Conservation (phyloP, 371 early-diverging fungal species). For the Synchytrium microbalum region DNA sequence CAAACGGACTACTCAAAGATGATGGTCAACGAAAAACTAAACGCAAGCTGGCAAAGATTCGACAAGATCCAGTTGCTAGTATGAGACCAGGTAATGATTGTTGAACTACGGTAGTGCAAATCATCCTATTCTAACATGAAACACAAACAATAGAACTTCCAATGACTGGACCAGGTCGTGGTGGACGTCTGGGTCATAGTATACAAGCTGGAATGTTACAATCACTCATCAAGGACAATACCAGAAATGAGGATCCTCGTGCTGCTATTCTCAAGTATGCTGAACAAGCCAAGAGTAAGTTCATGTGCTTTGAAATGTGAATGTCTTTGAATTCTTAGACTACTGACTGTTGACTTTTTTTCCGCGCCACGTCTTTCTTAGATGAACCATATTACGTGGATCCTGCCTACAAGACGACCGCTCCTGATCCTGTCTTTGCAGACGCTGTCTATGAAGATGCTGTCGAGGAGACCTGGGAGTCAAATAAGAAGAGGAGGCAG, state of each 20-base stretch:
- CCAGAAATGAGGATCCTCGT: constrained; percentile 86
- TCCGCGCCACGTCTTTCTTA: constrained; percentile 6
- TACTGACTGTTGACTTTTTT: neutral
- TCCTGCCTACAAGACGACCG: constrained; percentile 75
- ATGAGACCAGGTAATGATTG: constrained; percentile 56
- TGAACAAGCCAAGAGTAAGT: constrained; percentile 55
- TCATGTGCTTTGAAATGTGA: neutral
- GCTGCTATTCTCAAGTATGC: constrained; percentile 90
- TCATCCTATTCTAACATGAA: neutral
- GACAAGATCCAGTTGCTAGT: constrained; percentile 66
- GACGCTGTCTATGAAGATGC: constrained; percentile 59
- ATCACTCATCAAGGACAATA: constrained; percentile 71
- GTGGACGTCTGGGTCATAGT: constrained; percentile 76
- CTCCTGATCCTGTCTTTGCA: constrained; percentile 72
- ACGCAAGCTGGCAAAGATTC: constrained; percentile 64
- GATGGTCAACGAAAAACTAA: constrained; percentile 38
- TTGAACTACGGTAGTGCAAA: too few species aligned
- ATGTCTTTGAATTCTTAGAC: too few species aligned
- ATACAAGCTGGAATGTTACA: constrained; percentile 79
- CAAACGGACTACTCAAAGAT: neutral
- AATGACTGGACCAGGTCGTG: constrained; percentile 72
- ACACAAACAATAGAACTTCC: constrained; percentile 49
- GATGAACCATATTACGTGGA: constrained; percentile 81
- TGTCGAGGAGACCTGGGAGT: constrained; percentile 36
- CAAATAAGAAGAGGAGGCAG: constrained; percentile 36